Conservation (phyloP, 192 early-diverging fungal genomes). For the Podila minutissima region DNA sequence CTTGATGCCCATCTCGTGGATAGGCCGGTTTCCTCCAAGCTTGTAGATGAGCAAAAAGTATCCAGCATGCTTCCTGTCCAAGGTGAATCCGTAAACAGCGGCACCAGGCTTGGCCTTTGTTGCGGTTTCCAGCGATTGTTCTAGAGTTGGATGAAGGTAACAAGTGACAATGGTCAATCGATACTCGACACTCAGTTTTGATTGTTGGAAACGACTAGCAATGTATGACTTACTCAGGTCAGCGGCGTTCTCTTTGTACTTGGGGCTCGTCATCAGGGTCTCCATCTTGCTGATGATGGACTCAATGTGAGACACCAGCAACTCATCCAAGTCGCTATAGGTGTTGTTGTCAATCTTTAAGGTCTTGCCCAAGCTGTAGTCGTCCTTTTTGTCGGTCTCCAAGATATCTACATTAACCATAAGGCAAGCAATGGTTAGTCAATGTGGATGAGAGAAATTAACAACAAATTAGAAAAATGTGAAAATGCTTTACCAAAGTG, state of each 20-base stretch:
- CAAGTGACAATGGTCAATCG: too few relatives aligned
- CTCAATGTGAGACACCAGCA: constrained; percentile 91
- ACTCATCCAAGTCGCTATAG: constrained; percentile 92
- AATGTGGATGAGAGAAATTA: not conserved
- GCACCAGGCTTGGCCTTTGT: constrained; percentile 66
- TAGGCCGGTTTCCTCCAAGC: constrained; percentile 68
- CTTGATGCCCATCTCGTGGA: constrained; percentile 75
- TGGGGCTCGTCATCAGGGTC: constrained; percentile 74
- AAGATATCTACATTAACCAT: constrained; percentile 63
- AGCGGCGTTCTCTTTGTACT: constrained; percentile 75
- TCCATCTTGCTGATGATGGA: constrained; percentile 78
- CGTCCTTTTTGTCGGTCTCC: constrained; percentile 76
- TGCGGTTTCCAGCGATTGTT: constrained; percentile 54
- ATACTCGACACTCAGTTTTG: too few relatives aligned
- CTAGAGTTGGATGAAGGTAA: constrained; percentile 8
- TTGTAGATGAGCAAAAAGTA: constrained; percentile 83
- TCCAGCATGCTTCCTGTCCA: constrained; percentile 73
- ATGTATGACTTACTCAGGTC: constrained; percentile 64
- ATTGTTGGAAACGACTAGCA: not conserved
- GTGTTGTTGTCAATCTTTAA: constrained; percentile 73
- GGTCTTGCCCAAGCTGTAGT: constrained; percentile 72
- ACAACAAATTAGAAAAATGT: too few relatives aligned
- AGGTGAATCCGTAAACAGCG: constrained; percentile 87
- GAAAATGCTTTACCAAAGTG: constrained; percentile 72
- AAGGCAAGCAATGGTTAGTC: not conserved